Evolutionary conservation across 371 early-diverging fungal genomes (phyloP), one percentile per base, ranked within the genome.

Genomic region (Chytridiales sp.): DNA sequence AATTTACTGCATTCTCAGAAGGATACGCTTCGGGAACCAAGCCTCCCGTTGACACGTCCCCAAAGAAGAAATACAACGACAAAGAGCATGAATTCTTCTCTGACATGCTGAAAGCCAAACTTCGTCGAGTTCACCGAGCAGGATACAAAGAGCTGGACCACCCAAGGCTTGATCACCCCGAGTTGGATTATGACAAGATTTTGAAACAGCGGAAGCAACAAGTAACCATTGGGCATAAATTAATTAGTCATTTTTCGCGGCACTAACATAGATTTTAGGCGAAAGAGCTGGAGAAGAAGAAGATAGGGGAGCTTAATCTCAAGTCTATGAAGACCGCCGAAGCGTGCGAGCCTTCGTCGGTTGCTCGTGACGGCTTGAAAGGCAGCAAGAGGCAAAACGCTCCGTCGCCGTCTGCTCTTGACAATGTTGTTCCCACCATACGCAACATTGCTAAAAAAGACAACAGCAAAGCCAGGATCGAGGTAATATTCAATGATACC

Each of bases 51-150:
- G 62, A 51, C 13, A 22, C 42, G 9, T 52, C 57, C n/a, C 62
- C 61, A 15, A 64, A 62, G 54, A 58, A 61, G 47, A 56, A 48
- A 30, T 69, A 63, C 62, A 40, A 66, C 17, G 66, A 68, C n/a
- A 47, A 69, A 31, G 70, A 76, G 42, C 64, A 68, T 48, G 64
- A 72, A 13, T 73, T 70, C 31, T 76, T 76, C 51, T 63, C 68
- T 21, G 62, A 59, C 27, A 62, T 64, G 54, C 47, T 76, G 52
- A 59, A 56, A 21, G 55, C 64, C 13, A 72, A 74, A 54, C 60
- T 74, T n/a, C 42, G 62, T 5, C 46, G 68, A 31, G 47, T 35
- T 4, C 65, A 67, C 47, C 59, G 43, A 6, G 66, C 62, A 3
- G 63, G 63, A 2, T 62, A 66, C 38, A 56, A 66, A 17, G 34